Evolutionary conservation across 345 rosid genomes (phyloP).

Genomic region (Eucalyptus viminalis): DNA sequence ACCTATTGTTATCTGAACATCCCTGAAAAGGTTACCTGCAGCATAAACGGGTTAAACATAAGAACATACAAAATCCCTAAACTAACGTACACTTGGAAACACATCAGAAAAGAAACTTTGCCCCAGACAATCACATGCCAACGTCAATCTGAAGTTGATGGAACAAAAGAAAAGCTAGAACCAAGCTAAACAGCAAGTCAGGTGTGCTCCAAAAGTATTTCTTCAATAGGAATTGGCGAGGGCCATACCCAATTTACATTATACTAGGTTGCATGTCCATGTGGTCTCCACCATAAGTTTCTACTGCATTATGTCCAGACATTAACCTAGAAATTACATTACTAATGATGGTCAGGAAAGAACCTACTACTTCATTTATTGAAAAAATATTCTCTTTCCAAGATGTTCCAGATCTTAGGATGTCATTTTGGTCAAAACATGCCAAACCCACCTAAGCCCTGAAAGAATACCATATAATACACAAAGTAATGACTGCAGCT

Average conservation of each 20-base stretch:
- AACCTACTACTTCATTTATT: not conserved
- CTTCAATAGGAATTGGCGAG: not conserved
- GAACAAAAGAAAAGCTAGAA: not conserved
- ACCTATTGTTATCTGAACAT: constrained; percentile 83
- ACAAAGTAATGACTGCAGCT: not conserved
- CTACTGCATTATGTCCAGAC: not conserved
- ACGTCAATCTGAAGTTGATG: not conserved
- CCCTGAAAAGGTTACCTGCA: constrained; percentile 95
- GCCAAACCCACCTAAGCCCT: not conserved
- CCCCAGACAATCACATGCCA: not conserved
- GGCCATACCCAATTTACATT: not conserved
- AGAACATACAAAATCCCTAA: constrained; percentile 25
- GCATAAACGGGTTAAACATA: constrained; percentile 43
- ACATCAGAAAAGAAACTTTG: not conserved
- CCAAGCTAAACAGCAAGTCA: not conserved
- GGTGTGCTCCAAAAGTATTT: not conserved
- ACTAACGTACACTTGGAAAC: not conserved
- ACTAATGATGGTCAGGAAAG: not conserved
- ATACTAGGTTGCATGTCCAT: not conserved
- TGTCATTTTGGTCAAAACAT: not conserved
- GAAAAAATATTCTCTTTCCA: not conserved
- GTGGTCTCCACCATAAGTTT: not conserved
- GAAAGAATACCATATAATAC: not conserved
- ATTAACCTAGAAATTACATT: not conserved
- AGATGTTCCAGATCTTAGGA: not conserved